Conservation (phyloP, 2,329 filamentous ascomycete species). For the Exophiala sp. region DNA sequence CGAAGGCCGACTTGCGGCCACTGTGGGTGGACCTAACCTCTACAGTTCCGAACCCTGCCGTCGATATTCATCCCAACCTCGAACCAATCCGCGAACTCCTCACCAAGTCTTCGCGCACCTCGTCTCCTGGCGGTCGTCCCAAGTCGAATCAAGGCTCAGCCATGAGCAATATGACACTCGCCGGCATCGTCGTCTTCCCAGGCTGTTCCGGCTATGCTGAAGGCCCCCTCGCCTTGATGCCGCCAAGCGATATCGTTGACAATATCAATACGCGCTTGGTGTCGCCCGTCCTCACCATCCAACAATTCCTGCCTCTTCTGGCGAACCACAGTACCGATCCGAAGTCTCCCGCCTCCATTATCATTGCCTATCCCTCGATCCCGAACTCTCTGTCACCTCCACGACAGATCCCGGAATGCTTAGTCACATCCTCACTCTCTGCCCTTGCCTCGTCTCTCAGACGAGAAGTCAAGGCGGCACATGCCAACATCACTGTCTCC, state of each 20-base stretch:
- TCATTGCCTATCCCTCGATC: slow-evolving; percentile 44
- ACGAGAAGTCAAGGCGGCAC: slow-evolving; percentile 72
- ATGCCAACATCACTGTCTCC: slow-evolving; percentile 65
- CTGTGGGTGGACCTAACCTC: slow-evolving; percentile 80
- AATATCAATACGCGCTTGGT: slow-evolving; percentile 89
- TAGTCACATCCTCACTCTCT: slow-evolving; percentile 79
- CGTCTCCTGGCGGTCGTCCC: slow-evolving; percentile 10
- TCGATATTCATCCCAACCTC: slow-evolving; percentile 29
- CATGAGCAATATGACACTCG: slow-evolving; percentile 52
- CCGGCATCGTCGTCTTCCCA: slow-evolving; percentile 78
- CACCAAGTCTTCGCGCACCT: slow-evolving; percentile 16
- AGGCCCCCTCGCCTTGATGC: slow-evolving; percentile 79
- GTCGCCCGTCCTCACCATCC: slow-evolving; percentile 81
- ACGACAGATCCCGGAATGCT: slow-evolving; percentile 69
- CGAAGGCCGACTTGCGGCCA: slow-evolving; percentile 76
- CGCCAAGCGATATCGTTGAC: slow-evolving; percentile 79
- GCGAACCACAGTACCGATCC: slow-evolving; percentile 56
- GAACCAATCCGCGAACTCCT: slow-evolving; percentile 28
- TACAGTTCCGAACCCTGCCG: slow-evolving; percentile 26
- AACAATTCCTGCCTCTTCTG: slow-evolving; percentile 81
- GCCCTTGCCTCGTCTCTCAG: slow-evolving; percentile 79
- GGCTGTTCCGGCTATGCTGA: slow-evolving; percentile 72
- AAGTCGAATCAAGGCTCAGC: slow-evolving; percentile 15
- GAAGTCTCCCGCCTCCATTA: slow-evolving; percentile 35
- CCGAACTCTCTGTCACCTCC: slow-evolving; percentile 44